Evolutionary conservation across 1,139 yeast genomes (phyloP), one percentile per base, ranked within the genome.

Genomic region (Casaregolazyma suthepensis): DNA sequence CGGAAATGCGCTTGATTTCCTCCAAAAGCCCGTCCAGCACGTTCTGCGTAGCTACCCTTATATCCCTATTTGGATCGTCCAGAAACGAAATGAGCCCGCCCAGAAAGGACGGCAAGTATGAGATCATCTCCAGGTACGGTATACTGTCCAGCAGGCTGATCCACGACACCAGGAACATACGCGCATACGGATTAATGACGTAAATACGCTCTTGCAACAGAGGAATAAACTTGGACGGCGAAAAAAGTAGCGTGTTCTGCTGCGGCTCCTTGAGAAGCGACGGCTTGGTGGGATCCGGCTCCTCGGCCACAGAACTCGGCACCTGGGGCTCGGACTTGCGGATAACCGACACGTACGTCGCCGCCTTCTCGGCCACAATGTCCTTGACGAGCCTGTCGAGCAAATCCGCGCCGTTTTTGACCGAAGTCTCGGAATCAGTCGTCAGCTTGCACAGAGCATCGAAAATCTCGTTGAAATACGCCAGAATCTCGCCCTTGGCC

Each of bases 351-450:
- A 90, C 85, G 69, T 90, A 93, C 22, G 85, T 85, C 0, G 97
- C 85, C 0, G 98, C 96, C 66, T 91, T 89, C 59, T 96, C 98
- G 51, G 96, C 87, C 1, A 93, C 97, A 53, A 94, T 91, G 68
- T 94, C 99, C 68, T 94, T 93, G 60, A 93, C 82, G 59, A 94
- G 76, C 45, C 98, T 71, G 70, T 94, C 98, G 59, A 94, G 78
- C 49, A 94, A 78, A 68, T 93, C 97, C 2, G 99, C 98, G 4
- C 97, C 99, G 63, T 91, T 93, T 65, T 91, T 88, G 23, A 93
- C 98, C 35, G 96, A 85, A 37, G 87, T 82, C 62, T 93, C 99
- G 7, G 89, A 78, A 67, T 94, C 99, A 0, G 97, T 91, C 13
- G 95, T 93, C 56, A 93, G 78, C 57, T 69, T 85, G 67, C 97